These are phyloP conservation scores for Juglanconis sp. DNA, from an alignment of 2,329 filamentous ascomycete species.

Conservation along the genomic window DNA sequence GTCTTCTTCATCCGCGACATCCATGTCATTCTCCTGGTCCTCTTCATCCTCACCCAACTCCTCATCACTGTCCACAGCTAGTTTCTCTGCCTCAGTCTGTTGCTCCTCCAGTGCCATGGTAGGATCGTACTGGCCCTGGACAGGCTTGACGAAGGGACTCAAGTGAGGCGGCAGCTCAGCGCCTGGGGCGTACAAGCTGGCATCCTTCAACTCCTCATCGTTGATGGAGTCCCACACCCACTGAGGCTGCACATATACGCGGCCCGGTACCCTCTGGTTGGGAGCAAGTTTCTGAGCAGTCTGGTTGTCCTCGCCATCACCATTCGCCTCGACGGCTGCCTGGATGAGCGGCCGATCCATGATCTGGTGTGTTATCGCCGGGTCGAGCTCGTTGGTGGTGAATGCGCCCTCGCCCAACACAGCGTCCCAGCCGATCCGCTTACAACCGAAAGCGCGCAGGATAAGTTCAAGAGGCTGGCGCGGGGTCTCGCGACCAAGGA, in stretches of 20 bases:
- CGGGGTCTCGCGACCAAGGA: constrained; percentile 89
- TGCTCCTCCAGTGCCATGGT: constrained; percentile 82
- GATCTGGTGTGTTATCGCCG: constrained; percentile 91
- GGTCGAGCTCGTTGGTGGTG: constrained; percentile 83
- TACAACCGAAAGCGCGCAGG: constrained; percentile 90
- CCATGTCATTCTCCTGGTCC: constrained; percentile 45
- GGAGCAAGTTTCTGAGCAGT: constrained; percentile 54
- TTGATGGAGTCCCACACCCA: constrained; percentile 99
- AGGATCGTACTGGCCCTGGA: constrained; percentile 87
- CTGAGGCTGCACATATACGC: constrained; percentile 92
- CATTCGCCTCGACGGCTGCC: constrained; percentile 48
- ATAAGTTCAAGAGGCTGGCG: constrained; percentile 89
- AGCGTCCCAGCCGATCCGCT: constrained; percentile 90
- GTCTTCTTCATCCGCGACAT: constrained; percentile 43
- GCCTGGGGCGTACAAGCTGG: constrained; percentile 86
- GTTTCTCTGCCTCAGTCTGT: constrained; percentile 80
- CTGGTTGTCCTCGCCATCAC: constrained; percentile 57
- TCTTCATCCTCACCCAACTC: constrained; percentile 42
- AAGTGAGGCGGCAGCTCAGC: constrained; percentile 88
- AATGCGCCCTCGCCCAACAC: constrained; percentile 89
- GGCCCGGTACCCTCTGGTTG: constrained; percentile 79
- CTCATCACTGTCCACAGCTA: constrained; percentile 51
- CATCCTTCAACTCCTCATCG: constrained; percentile 79
- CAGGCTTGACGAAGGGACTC: constrained; percentile 89
- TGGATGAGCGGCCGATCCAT: constrained; percentile 83